Base-by-base conservation (phyloP, 306 rosid genomes). In the Rosa lucieae region DNA sequence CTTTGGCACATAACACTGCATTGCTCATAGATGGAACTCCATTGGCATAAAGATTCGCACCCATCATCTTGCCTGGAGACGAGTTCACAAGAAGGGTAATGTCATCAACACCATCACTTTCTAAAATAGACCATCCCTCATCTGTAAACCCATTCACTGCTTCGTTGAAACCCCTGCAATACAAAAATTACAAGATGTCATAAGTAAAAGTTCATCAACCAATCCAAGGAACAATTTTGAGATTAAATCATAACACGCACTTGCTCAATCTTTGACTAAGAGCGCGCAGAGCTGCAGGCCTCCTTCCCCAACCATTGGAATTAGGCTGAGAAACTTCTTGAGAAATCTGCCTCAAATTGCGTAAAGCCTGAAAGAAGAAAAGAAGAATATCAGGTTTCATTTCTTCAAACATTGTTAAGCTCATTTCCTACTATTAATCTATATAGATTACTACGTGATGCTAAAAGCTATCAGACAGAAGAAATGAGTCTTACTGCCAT, bases 91-190 rank as follows among this genome's bases (percentile, higher is more conserved):
- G 93, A 81, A 95, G 89, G 44, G 99, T 88, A 70, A 95, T 92
- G 89, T 95, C 99, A 78, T 95, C 99, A 61, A 89, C 82, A 84
- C 98, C 99, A 77, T 95, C 99, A 81, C 92, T 91, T 78, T 95
- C 98, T 84, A 95, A 83, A 90, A 95, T 81, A 53, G 97, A 93
- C 99, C 99, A 95, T 13, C 98, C 99, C 78, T 95, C 98, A 75
- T 91, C 97, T 29, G 92, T 80, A 84, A 95, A 91, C 32, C 99
- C 99, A 77, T 93, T 95, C 8, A 95, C 91, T 72, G 99, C 98
- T 91, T 95, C 99, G 66, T 95, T 95, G 84, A 95, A 95, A 55
- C 99, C 99, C 92, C 99, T 95, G 85, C 58, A 79, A 43, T 42
- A 39, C 26, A 81, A 48, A 77, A 44, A 2, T 55, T 72, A 44